Evolutionary conservation across 1,139 yeast species (phyloP), one percentile per base, ranked within the genome.

Genomic region (Candida sp.): DNA sequence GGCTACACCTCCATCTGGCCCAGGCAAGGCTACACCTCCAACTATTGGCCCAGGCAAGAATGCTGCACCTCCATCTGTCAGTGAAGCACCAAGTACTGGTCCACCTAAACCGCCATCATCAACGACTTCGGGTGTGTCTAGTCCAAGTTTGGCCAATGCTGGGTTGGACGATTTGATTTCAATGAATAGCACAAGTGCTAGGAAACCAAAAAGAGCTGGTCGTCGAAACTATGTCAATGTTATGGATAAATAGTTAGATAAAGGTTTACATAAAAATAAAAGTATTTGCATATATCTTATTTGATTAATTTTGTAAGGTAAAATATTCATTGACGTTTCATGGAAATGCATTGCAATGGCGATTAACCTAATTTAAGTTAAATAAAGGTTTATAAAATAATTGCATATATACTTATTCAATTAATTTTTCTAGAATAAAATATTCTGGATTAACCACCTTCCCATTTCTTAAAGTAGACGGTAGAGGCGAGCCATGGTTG

Each of bases 191-290:
- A 54, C 75, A 1, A 52, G 70, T 5, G 64, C 76, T 42, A 75
- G 84, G 52, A 77, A 74, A 53, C 66, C 73, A 11, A 83, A 81
- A 50, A 76, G 90, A 54, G 87, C 85, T n/a, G 81, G 82, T 4
- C 77, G 87, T 45, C 76, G 83, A 61, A 81, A 87, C 4, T 88
- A 88, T 60, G 91, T 87, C 36, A 90, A 87, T 58, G 89, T 88
- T 5, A 77, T 87, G 82, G 81, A 75, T 32, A 48, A 48, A 29
- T 11, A 27, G n/a, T 4, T 15, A 29, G 23, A 22, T 12, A 15
- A 21, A 37, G n/a, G 4, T 6, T 27, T 37, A 25, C 29, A 21
- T 32, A 37, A 19, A 25, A 12, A 22, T 19, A 29, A 9, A 15
- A 15, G 19, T 15, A 15, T 2, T 15, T 15, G 19, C 19, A 15